These are phyloP conservation scores for Coemansia sp. DNA, from an alignment of 192 early-diverging fungal genomes.

Conservation along the genomic window DNA sequence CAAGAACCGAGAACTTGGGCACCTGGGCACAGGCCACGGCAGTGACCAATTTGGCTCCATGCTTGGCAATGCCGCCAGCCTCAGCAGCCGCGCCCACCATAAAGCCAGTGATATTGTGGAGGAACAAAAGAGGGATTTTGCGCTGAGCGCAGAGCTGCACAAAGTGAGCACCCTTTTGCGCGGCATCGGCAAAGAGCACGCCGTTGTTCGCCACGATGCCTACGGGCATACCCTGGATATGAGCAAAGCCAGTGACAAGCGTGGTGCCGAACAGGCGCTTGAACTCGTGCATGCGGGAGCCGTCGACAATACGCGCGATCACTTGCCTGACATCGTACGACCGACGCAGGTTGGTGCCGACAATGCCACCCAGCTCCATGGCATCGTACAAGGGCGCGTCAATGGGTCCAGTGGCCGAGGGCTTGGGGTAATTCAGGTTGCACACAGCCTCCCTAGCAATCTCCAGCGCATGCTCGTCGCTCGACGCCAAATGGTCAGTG, in stretches of 20 bases:
- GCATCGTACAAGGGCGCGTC: constrained; percentile 84
- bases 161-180: constrained; percentile 96
- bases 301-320: constrained; percentile 94
- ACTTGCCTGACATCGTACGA: constrained; percentile 91
- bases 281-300: constrained; percentile 89
- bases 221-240: constrained; percentile 87
- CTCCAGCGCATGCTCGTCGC: constrained; percentile 87
- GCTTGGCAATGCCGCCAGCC: constrained; percentile 96
- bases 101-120: constrained; percentile 97
- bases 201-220: constrained; percentile 97
- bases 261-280: constrained; percentile 90
- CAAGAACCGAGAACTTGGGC: constrained; percentile 90
- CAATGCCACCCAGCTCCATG: constrained; percentile 90
- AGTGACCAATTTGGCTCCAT: constrained; percentile 96
- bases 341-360: constrained; percentile 88
- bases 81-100: constrained; percentile 96
- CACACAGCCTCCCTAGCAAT: constrained; percentile 84
- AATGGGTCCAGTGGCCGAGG: constrained; percentile 27
- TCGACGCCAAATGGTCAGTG: constrained; percentile 88
- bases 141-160: constrained; percentile 91
- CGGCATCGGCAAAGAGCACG: constrained; percentile 91
- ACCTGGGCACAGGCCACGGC: constrained; percentile 92
- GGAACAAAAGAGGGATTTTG: constrained; percentile 85
- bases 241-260: constrained; percentile 90
- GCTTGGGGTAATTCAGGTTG: constrained; percentile 72